A percentile compares a stretch with the other conserved stretches of the same genome.
Conservation (phyloP, 202 grass and related monocot species). For the Saccharum hybrid region DNA sequence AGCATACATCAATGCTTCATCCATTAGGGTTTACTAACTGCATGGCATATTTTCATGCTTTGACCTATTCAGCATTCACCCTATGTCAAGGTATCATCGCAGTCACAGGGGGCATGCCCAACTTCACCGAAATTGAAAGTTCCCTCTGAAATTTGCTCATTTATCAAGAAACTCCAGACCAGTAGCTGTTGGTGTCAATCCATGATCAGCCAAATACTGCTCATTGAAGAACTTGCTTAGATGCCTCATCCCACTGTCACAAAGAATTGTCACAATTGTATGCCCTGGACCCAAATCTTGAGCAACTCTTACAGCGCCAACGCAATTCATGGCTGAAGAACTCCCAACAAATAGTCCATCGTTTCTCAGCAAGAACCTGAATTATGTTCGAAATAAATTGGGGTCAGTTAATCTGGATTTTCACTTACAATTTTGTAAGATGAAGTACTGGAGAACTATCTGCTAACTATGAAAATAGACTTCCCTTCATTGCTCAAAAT, state of each 20-base stretch:
- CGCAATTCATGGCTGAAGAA: slow-evolving; percentile 97
- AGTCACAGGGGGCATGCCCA: background rate
- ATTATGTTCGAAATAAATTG: slow-evolving; percentile 41
- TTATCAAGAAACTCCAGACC: slow-evolving; percentile 72
- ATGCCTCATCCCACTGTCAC: slow-evolving; percentile 93
- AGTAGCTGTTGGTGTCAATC: slow-evolving; percentile 61
- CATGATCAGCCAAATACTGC: slow-evolving; percentile 78
- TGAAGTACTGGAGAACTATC: slow-evolving; percentile 15
- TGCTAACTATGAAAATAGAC: background rate
- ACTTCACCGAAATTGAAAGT: slow-evolving; percentile 13
- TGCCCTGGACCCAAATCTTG: slow-evolving; percentile 83
- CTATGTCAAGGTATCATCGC: background rate
- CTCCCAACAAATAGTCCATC: slow-evolving; percentile 90
- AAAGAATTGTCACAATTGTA: slow-evolving; percentile 92
- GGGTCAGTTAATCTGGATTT: slow-evolving; percentile 26
- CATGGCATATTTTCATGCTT: slow-evolving; percentile 1
- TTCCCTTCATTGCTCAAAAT: background rate
- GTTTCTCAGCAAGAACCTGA: slow-evolving; percentile 83
- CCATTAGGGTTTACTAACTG: slow-evolving; percentile 6
- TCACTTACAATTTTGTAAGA: background rate
- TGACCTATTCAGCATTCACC: background rate
- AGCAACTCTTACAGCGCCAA: slow-evolving; percentile 84
- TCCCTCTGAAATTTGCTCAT: slow-evolving; percentile 24
- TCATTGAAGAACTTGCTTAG: slow-evolving; percentile 95
- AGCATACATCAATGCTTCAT: background rate